Base-by-base conservation (phyloP, 352 stramenopile genomes). In the Pythium rishiriense region DNA sequence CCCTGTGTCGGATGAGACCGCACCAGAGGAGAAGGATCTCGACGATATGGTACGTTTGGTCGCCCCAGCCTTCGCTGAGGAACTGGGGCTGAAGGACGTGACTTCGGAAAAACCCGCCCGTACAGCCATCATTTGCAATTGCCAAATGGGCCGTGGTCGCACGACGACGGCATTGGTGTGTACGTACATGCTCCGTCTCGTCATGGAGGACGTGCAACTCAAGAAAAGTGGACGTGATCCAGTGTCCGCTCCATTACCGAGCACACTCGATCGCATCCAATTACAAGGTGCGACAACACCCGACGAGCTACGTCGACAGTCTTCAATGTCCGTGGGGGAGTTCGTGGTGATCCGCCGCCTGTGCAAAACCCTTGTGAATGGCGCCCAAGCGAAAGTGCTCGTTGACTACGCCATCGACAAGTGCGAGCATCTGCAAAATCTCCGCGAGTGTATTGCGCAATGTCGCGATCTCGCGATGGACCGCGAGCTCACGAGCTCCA, bases 81-180 rank as follows among this genome's bases (percentile, higher is more conserved):
- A 95, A 41, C 56, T 93, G 7, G 68, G 71, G 7, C 62, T 89
- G 4, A n/a, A 52, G 0, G 53, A 54, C 1, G 21, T 33, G 4
- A 26, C n/a, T 22, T 17, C 33, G 0, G 14, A 26, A 1, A 59
- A 45, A 21, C 39, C 59, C 19, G 48, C 58, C 54, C 83, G 78
- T 64, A 91, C 80, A 6, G 86, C 86, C 3, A 85, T 92, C 24
- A 79, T 97, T 39, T 97, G 89, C 70, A 96, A 96, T 53, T 97
- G 90, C 51, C 90, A 97, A 68, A 96, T 97, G 85, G 90, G 90
- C 3, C 81, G 88, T 21, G 90, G 88, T 6, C 76, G 88, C 19
- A 97, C 88, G 19, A 97, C 90, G 0, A 96, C 87, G 1, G 89
- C 88, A n/a, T 69, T 97, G 5, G 83, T 96, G 12, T 95, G 90